Evolutionary conservation across 352 stramenopile species (phyloP).

Genomic region (Globisporangium solare): DNA sequence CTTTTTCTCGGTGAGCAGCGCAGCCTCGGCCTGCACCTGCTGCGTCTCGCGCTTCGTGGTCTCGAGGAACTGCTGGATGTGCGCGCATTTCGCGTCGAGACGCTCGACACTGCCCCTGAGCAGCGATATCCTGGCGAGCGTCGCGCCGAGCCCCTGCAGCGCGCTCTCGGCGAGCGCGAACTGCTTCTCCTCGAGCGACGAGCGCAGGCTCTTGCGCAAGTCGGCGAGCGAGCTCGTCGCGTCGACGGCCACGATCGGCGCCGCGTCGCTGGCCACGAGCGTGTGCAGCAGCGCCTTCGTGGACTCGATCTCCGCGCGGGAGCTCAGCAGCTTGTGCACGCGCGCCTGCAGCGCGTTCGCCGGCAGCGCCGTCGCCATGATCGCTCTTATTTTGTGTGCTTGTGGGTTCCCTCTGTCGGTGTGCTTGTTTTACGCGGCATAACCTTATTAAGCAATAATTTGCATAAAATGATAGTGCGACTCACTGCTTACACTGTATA

Average conservation of each 20-base stretch:
- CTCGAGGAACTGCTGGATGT: constrained; percentile 50
- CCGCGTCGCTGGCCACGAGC: constrained; percentile 29
- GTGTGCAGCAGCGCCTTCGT: constrained; percentile 53
- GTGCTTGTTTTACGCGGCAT: too few relatives aligned
- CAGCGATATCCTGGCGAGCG: constrained; percentile 32
- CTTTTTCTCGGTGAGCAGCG: constrained; percentile 35
- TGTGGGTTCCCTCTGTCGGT: too few relatives aligned
- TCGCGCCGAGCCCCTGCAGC: constrained; percentile 35
- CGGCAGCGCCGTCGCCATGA: neutral
- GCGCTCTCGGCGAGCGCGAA: constrained; percentile 39
- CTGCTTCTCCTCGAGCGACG: constrained; percentile 49
- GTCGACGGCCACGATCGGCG: constrained; percentile 27
- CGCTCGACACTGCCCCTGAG: constrained; percentile 34
- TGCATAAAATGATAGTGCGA: too few relatives aligned
- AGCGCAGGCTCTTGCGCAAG: constrained; percentile 39
- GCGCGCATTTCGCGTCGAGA: constrained; percentile 42
- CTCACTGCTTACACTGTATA: too few relatives aligned
- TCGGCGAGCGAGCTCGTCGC: constrained; percentile 27
- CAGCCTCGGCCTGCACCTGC: constrained; percentile 57
- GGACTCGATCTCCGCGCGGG: constrained; percentile 54
- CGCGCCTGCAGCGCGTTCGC: constrained; percentile 32
- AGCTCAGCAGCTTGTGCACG: constrained; percentile 63
- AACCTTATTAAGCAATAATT: too few relatives aligned
- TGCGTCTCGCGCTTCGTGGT: constrained; percentile 60
- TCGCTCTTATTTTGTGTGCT: too few relatives aligned